These are phyloP conservation scores for Trametes gibbosa DNA, from an alignment of 768 basidiomycete species.

Conservation along the genomic window DNA sequence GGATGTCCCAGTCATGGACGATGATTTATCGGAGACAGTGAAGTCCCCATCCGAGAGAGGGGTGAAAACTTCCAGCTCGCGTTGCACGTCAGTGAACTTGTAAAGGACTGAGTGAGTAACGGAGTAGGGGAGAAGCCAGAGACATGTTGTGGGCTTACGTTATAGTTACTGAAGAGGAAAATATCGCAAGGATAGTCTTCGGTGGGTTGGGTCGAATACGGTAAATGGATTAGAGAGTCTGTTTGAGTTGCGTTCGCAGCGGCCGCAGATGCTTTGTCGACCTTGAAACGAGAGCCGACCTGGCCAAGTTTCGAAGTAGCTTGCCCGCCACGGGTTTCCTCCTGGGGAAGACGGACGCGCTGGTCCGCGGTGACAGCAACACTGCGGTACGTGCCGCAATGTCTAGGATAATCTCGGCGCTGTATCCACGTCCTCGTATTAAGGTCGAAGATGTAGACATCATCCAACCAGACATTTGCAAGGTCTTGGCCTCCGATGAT, in stretches of 20 bases:
- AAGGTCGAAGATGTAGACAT: conserved; percentile 88
- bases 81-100: conserved; percentile 91
- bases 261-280: conserved; percentile 40
- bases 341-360: conserved; percentile 65
- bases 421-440: conserved; percentile 72
- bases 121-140: neutral
- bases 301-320: conserved; percentile 39
- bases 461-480: conserved; percentile 90
- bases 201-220: conserved; percentile 70
- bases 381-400: conserved; percentile 94
- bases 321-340: conserved; percentile 48
- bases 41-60: conserved; percentile 77
- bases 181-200: conserved; percentile 83
- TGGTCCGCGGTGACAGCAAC: conserved; percentile 78
- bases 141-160: conserved; percentile 48
- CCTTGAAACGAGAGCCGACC: conserved; percentile 57
- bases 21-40: conserved; percentile 75
- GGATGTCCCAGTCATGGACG: conserved; percentile 73
- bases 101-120: conserved; percentile 10
- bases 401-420: conserved; percentile 78
- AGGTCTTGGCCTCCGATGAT: conserved; percentile 96
- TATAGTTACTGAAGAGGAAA: conserved; percentile 94
- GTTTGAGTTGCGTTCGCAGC: conserved; percentile 52
- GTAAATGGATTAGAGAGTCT: conserved; percentile 64
- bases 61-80: conserved; percentile 90